Conservation (phyloP, 805 yeast genomes). For the Komagataella phaffii region DNA sequence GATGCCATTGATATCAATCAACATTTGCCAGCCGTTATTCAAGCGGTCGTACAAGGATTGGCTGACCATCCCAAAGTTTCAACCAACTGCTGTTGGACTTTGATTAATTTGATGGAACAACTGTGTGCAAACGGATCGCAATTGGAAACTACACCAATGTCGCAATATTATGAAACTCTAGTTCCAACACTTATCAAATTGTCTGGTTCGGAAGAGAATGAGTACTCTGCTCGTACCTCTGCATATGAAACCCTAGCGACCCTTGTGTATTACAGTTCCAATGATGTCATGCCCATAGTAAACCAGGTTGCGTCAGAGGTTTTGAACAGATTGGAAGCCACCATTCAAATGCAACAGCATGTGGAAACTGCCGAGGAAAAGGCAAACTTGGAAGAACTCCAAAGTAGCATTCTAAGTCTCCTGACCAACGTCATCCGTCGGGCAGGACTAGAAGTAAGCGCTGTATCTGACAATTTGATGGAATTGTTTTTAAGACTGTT, state of each 20-base stretch:
- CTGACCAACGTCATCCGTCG: constrained; percentile 79
- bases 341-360: constrained; percentile 48
- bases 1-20: constrained; percentile 56
- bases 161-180: constrained; percentile 57
- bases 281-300: constrained; percentile 53
- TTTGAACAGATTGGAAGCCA: constrained; percentile 56
- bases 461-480: constrained; percentile 80
- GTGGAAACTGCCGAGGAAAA: constrained; percentile 56
- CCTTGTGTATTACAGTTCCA: constrained; percentile 63
- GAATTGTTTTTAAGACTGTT: constrained; percentile 64
- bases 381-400: constrained; percentile 76
- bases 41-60: constrained; percentile 69
- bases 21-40: constrained; percentile 58
- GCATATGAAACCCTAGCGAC: constrained; percentile 89
- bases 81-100: constrained; percentile 97
- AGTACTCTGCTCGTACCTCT: constrained; percentile 82
- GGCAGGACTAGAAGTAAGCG: constrained; percentile 45
- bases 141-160: constrained; percentile 45
- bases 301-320: constrained; percentile 66
- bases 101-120: constrained; percentile 85
- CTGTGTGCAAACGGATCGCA: constrained; percentile 41
- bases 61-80: constrained; percentile 86
- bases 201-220: constrained; percentile 68
- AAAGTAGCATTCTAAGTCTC: constrained; percentile 65
- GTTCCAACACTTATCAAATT: constrained; percentile 61